These are phyloP conservation scores for Periconia macrospinosa DNA, from an alignment of 2,329 filamentous ascomycete species.

Conservation along the genomic window DNA sequence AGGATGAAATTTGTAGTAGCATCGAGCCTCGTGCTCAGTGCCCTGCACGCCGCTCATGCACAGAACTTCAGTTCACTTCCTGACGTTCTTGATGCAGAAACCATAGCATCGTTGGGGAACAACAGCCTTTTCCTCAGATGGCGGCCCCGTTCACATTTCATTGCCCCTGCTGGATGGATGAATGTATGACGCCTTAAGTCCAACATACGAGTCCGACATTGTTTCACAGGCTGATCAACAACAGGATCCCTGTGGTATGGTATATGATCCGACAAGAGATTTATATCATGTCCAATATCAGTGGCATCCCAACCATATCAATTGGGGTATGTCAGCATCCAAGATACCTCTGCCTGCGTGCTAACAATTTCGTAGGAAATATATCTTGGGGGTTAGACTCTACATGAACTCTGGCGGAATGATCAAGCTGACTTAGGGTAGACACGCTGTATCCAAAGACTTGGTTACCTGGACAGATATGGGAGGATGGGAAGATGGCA, in stretches of 20 bases:
- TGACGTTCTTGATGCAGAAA: slow-evolving; percentile 29
- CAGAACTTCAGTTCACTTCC: slow-evolving; percentile 22
- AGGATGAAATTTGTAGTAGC: slow-evolving; percentile 21
- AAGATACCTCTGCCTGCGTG: background rate
- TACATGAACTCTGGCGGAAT: slow-evolving; percentile 1
- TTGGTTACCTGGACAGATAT: slow-evolving; percentile 51
- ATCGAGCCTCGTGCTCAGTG: slow-evolving; percentile 29
- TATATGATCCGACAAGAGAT: slow-evolving; percentile 52
- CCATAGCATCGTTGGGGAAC: slow-evolving; percentile 43
- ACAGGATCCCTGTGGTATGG: slow-evolving; percentile 54
- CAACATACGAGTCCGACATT: background rate
- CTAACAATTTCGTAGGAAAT: slow-evolving; percentile 32
- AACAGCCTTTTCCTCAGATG: slow-evolving; percentile 54
- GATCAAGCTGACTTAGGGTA: slow-evolving; percentile 45
- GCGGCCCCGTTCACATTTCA: slow-evolving; percentile 51
- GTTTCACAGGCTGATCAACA: background rate
- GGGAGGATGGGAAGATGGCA: slow-evolving; percentile 50
- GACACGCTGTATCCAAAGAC: slow-evolving; percentile 56
- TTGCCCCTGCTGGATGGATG: slow-evolving; percentile 53
- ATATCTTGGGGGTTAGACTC: slow-evolving; percentile 40
- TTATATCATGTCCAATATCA: slow-evolving; percentile 59
- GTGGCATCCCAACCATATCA: slow-evolving; percentile 52
- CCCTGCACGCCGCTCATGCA: slow-evolving; percentile 17
- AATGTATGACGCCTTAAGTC: slow-evolving; percentile 34
- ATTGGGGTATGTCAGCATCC: slow-evolving; percentile 40